Base-by-base conservation (phyloP, 2,329 filamentous ascomycete species). In the Alternaria tenuissima region DNA sequence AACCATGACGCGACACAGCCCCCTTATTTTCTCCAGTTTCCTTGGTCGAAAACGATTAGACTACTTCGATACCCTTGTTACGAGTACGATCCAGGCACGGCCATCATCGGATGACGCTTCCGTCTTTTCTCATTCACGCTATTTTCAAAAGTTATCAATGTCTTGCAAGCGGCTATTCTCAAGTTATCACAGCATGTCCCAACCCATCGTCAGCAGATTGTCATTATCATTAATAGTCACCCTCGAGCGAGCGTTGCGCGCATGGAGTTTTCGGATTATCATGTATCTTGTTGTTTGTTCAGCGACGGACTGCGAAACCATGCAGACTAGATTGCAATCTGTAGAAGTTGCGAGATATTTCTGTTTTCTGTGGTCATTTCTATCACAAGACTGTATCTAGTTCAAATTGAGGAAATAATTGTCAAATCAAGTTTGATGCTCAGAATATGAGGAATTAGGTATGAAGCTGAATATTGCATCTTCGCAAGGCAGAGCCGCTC, bases 251-350 rank as follows among this genome's bases (percentile, higher is more conserved):
- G 55, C 42, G 42, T 26, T 52, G 36, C 26, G 36, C 5, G 30
- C 11, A 49, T 30, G 20, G 24, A 52, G 44, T 53, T 42, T 39
- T 49, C 34, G 30, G 18, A 41, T 48, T 8, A 12, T n/a, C 5
- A 24, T 57, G n/a, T 26, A 48, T 22, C 7, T 38, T 12, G 20
- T 48, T 30, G 26, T 20, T 43, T 28, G 28, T 28, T 32, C 18
- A 11, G 30, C 46, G 38, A 18, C 5, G 16, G 32, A 20, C 32
- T 44, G 16, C 59, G 8, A 49, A 32, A 44, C 49, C 38, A 44
- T 47, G 54, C 53, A 61, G 55, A 61, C 22, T 61, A 61, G 54
- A 49, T 46, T 58, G 36, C 24, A 34, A 26, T 20, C 44, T 48
- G 43, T 30, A 43, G 34, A 47, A 46, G 28, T 52, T 41, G 53